Conservation (phyloP, 192 early-diverging fungal species). For the Coemansia brasiliensis region DNA sequence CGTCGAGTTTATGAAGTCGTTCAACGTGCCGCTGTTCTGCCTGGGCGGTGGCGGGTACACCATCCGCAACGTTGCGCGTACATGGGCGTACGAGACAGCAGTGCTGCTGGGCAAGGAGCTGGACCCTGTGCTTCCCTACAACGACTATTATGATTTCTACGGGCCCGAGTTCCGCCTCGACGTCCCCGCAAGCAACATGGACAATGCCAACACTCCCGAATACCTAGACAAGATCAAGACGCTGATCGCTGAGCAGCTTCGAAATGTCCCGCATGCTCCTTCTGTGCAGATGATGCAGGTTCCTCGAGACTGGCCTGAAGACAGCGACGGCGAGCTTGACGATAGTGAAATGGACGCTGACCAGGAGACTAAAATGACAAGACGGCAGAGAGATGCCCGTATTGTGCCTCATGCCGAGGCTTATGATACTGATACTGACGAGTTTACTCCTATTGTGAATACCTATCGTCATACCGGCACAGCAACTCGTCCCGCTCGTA, state of each 20-base stretch:
- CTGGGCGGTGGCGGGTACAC: conserved; percentile 98
- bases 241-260: conserved; percentile 61
- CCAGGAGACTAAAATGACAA: conserved; percentile 30
- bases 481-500: conserved; percentile 24
- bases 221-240: conserved; percentile 70
- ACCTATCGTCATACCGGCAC: conserved; percentile 46
- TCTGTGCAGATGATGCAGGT: conserved; percentile 51
- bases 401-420: conserved; percentile 48
- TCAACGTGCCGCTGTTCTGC: conserved; percentile 87
- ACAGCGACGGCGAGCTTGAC: conserved; percentile 43
- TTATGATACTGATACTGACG: conserved; percentile 45
- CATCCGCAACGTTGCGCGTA: conserved; percentile 90
- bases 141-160: conserved; percentile 89
- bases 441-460: conserved; percentile 14
- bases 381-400: conserved; percentile 36
- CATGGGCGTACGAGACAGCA: conserved; percentile 94
- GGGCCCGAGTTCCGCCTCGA: conserved; percentile 89
- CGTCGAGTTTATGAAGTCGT: conserved; percentile 88
- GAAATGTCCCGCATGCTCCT: conserved; percentile 64
- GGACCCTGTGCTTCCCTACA: conserved; percentile 74
- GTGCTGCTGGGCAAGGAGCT: conserved; percentile 75
- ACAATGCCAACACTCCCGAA: conserved; percentile 83
- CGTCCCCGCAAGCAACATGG: conserved; percentile 83
- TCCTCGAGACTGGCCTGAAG: conserved; percentile 48
- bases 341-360: conserved; percentile 31